A percentile compares a stretch with the other conserved stretches of the same genome.
These are phyloP conservation scores for Brassica nigra DNA, from an alignment of 345 rosid species.

Conservation along the genomic window DNA sequence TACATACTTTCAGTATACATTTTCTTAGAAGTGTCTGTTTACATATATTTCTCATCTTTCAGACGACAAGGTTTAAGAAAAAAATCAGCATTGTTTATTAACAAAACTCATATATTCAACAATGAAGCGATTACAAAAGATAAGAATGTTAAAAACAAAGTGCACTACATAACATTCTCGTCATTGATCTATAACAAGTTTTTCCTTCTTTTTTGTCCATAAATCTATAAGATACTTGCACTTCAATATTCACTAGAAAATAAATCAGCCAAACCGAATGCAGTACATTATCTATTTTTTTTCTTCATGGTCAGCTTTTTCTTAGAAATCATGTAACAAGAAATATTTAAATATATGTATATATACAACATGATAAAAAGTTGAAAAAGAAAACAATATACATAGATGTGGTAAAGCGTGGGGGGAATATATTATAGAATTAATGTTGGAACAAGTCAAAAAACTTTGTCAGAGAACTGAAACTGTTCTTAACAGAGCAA, in stretches of 20 bases:
- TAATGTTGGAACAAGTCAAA: constrained; percentile 32
- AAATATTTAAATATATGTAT: not conserved
- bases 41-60: not conserved
- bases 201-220: not conserved
- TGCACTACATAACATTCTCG: not conserved
- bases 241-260: not conserved
- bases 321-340: not conserved
- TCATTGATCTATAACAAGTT: constrained; percentile 2
- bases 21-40: not conserved
- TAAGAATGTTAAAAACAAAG: not conserved
- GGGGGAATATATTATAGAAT: constrained; percentile 13
- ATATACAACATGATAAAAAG: not conserved
- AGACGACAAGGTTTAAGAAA: not conserved
- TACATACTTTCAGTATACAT: not conserved
- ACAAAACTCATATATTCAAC: not conserved
- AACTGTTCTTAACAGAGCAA: constrained; percentile 31
- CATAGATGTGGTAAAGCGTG: constrained; percentile 30
- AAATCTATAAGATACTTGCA: not conserved
- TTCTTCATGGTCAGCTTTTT: constrained; percentile 5
- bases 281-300: not conserved
- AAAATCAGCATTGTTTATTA: not conserved
- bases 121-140: not conserved
- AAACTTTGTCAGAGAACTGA: constrained; percentile 37
- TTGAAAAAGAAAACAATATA: not conserved
- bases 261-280: not conserved